Base-by-base conservation (phyloP, 2,329 filamentous ascomycete species). In the Xylaria sp. region DNA sequence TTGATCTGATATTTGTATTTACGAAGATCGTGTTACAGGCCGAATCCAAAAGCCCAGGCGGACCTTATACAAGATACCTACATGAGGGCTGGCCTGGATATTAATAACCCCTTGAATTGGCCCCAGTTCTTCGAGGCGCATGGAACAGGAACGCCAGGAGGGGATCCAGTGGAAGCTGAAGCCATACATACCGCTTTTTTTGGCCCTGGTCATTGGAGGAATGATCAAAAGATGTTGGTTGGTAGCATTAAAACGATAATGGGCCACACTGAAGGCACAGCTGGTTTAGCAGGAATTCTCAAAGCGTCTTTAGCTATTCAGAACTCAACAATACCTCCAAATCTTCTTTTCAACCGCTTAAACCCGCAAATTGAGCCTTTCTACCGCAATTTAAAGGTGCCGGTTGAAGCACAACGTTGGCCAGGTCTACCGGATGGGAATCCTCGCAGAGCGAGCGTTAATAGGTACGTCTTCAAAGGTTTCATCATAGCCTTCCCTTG, bases 261-360 rank as follows among this genome's bases (percentile, higher is more conserved):
- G 4, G 43, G 43, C 1, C 43, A 20, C 18, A 46, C 43, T 1
- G 43, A 46, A 15, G 62, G 52, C 1, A 18, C 31, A 3, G 62
- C 62, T 8, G 62, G 62, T 1, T 1, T 64, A 10, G 52, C 52
- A 12, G 62, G 62, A 1, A 23, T 64, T 4, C 20, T 64, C 8
- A 57, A 64, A 18, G 36, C 62, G 0, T 55, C 33, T 2, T 36
- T 68, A 6, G 58, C 62, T 1, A 13, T 72, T 9, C 52, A 66
- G 31, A 41, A 62, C 28, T 56, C 49, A 9, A 33, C 6, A 0
- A 59, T 72, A 2, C 70, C 67, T 0, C 65, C 67, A 0, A 72
- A 72, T 25, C 49, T 70, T 59, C 65, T 33, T 5, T 59, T 72
- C 20, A 33, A 56, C 2, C 25, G 43, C 3, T 51, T 68, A 0